phyloP scores from a whole-genome alignment of 2,329 filamentous ascomycete species.

The Lithohypha guttulata region DNA sequence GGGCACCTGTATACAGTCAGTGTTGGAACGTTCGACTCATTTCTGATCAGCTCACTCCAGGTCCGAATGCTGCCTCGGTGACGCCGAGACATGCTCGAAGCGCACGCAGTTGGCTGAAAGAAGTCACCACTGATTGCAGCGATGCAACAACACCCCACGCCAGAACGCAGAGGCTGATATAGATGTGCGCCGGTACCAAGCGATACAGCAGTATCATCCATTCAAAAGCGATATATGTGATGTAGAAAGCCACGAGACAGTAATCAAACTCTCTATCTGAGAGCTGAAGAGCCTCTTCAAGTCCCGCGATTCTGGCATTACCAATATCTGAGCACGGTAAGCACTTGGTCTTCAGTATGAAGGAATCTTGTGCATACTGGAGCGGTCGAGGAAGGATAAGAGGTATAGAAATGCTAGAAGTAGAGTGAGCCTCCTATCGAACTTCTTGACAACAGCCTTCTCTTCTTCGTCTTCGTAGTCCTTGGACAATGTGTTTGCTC shows the following conservation, averaged over 20 bases:
- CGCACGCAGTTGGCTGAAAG: slow-evolving; percentile 38
- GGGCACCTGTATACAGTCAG: slow-evolving; percentile 31
- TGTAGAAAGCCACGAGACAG: slow-evolving; percentile 53
- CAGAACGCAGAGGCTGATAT: slow-evolving; percentile 51
- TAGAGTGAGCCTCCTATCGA: slow-evolving; percentile 66
- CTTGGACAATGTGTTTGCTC: slow-evolving; percentile 34
- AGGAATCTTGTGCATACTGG: slow-evolving; percentile 46
- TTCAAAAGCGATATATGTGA: slow-evolving; percentile 54
- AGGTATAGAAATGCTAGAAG: slow-evolving; percentile 77
- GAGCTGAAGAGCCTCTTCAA: slow-evolving; percentile 44
- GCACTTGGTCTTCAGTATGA: slow-evolving; percentile 23
- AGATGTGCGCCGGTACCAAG: slow-evolving; percentile 49
- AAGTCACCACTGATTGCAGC: slow-evolving; percentile 49
- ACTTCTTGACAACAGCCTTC: slow-evolving; percentile 55
- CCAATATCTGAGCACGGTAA: slow-evolving; percentile 35
- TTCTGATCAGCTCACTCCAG: slow-evolving; percentile 31
- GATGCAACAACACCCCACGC: slow-evolving; percentile 65
- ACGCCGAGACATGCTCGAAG: slow-evolving; percentile 40
- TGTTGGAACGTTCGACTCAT: not conserved
- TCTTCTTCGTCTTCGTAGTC: slow-evolving; percentile 62
- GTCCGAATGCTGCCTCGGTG: slow-evolving; percentile 51
- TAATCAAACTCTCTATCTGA: slow-evolving; percentile 48
- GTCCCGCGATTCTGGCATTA: slow-evolving; percentile 52
- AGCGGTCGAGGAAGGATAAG: slow-evolving; percentile 75
- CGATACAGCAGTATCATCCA: slow-evolving; percentile 57